phyloP scores from a whole-genome alignment of 805 yeast genomes.

The Myxozyma monticola region DNA sequence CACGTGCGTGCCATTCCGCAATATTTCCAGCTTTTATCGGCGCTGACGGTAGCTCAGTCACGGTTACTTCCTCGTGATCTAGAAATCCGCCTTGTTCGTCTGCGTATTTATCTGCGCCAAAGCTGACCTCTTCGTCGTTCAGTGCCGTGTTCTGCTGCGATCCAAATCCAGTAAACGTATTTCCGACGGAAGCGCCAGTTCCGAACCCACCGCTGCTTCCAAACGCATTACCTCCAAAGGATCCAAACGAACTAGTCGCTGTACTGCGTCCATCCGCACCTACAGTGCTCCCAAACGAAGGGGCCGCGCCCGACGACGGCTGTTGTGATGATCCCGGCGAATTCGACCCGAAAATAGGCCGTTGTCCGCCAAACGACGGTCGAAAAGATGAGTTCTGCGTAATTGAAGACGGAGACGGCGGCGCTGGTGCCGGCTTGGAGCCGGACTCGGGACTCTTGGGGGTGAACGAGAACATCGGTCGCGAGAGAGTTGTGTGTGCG shows the following conservation, averaged over 20 bases:
- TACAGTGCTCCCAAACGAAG: no score
- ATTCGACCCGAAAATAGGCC: slow-evolving; percentile 7
- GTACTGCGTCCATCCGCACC: no score
- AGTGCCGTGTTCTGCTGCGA: no score
- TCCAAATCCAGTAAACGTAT: not conserved
- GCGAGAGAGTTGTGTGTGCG: no score
- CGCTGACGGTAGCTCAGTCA: slow-evolving; percentile 27
- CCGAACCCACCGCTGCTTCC: not conserved
- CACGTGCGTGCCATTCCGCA: slow-evolving; percentile 27
- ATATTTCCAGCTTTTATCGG: slow-evolving; percentile 35
- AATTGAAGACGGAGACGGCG: no score
- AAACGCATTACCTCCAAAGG: not conserved
- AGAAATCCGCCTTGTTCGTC: not conserved
- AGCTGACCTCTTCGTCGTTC: slow-evolving; percentile 6
- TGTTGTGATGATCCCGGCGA: not conserved
- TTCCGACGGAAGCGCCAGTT: not conserved
- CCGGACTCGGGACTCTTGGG: no score
- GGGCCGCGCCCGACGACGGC: not conserved
- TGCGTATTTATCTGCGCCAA: not conserved
- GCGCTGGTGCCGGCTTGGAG: no score
- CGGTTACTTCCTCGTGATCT: not conserved
- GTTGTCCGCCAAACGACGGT: slow-evolving; percentile 5
- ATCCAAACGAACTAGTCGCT: no score
- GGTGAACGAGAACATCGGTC: no score
- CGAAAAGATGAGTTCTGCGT: slow-evolving; percentile 5